Evolutionary conservation across 805 yeast genomes (phyloP), one percentile per base, ranked within the genome.

Genomic region (Hanseniaspora clermontiae): DNA sequence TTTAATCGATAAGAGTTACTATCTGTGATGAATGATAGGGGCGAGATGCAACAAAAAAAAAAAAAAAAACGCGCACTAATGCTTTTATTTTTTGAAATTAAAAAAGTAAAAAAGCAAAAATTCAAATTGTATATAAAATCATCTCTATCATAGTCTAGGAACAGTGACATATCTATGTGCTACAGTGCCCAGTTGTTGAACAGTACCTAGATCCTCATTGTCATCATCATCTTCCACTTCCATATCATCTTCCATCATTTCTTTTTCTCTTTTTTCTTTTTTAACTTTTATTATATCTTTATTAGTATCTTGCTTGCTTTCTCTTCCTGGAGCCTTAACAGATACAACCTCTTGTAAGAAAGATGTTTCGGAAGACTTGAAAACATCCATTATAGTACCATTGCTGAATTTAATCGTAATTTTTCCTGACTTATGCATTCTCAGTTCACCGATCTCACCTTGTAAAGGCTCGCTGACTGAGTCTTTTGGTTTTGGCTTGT

Each of bases 351-450:
- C 91, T 66, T 91, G 96, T 31, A 84, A 69, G 60, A 88, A 82
- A 5, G 78, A 74, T 7, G 85, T 68, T 12, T 81, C 76, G 3
- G 87, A 80, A 15, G 96, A 96, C 63, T 78, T 76, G 5, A 81
- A 73, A 24, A 89, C 81, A 57, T 84, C 87, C 75, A 82, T 77
- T 8, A 80, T 77, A 52, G 80, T 78, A 14, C 95, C 96, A 45
- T 51, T 51, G 45, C 48, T 42, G 40, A 91, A 71, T 59, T 80
- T 77, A 67, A 90, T 77, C 3, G 95, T 76, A 20, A 88, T 67
- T 65, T 79, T 86, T 3, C 97, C 97, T 1, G 96, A 87, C 63
- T 82, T 79, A 67, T 90, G 96, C 48, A 83, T 74, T 56, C 91
- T 78, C 37, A 91, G 64, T 10, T 77, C 74, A 6, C 97, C 97